Conservation (phyloP, 106 monocot genomes). For the Iris macrosiphon region DNA sequence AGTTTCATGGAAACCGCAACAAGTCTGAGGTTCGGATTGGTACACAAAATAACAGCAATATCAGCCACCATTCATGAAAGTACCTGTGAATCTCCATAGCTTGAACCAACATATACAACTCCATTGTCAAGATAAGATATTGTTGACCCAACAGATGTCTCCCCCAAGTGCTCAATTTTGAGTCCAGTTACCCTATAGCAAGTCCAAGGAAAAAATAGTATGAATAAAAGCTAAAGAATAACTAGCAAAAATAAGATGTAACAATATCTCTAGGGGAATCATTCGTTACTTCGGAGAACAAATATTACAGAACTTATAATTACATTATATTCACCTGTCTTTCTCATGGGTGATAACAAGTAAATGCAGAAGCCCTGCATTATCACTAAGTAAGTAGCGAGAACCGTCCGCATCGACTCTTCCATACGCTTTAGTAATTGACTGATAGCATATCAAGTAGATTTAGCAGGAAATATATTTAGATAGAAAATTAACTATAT, state of each 20-base stretch:
- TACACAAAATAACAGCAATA: too few relatives aligned
- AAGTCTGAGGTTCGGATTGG: too few relatives aligned
- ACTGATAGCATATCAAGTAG: slow-evolving; percentile 27
- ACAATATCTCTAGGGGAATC: too few relatives aligned
- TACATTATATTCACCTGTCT: slow-evolving; percentile 62
- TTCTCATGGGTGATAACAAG: slow-evolving; percentile 85
- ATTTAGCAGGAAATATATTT: neutral
- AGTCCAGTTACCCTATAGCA: slow-evolving; percentile 82
- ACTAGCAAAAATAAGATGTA: too few relatives aligned
- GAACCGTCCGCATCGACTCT: slow-evolving; percentile 91
- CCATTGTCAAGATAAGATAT: slow-evolving; percentile 95
- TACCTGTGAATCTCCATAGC: slow-evolving; percentile 96
- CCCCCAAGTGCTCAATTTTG: slow-evolving; percentile 80
- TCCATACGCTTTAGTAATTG: slow-evolving; percentile 88
- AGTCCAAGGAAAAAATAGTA: too few relatives aligned
- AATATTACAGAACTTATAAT: too few relatives aligned
- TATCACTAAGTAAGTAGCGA: slow-evolving; percentile 84
- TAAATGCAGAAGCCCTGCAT: slow-evolving; percentile 68
- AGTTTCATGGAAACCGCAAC: too few relatives aligned
- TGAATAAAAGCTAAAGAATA: too few relatives aligned
- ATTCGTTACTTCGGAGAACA: too few relatives aligned
- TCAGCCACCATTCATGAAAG: too few relatives aligned
- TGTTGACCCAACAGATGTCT: slow-evolving; percentile 85
- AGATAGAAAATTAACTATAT: too few relatives aligned
- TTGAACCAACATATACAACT: slow-evolving; percentile 89